Evolutionary conservation across 1,139 yeast species (phyloP), one percentile per base, ranked within the genome.

Genomic region (Candida sanyaensis): DNA sequence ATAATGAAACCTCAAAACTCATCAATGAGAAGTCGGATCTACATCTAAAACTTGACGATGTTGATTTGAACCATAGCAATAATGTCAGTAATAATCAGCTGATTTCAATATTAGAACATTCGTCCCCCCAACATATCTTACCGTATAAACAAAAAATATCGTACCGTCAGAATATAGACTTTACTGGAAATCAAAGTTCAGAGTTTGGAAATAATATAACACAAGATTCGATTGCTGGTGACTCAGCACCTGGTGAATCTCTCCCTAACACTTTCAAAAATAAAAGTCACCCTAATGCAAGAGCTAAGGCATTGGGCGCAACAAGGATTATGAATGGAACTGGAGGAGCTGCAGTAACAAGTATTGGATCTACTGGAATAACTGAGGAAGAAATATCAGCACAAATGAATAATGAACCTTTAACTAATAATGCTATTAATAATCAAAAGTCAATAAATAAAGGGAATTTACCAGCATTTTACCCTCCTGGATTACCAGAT

Each of bases 231-330:
- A 38, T 52, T 49, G 38, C 21, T 31, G 28, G 37, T 42, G 21
- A 36, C 40, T 11, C 17, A 13, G 34, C 17, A 10, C 29, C 28
- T 11, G 36, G 34, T 17, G 43, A 48, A 9, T 71, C 78, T 2
- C 70, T 73, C 21, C 80, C 80, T 27, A 75, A 75, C 53, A 75
- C 80, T 0, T 75, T 75, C 62, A 68, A 73, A 48, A 68, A 74
- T 55, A 75, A 75, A 51, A 69, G 76, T 9, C 77, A 73, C 53
- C 78, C 80, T 8, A 75, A 74, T 54, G 80, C 80, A 26, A 67
- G 61, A 48, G 69, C 80, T 0, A 75, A 74, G 54, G 52, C 63
- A 5, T 59, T 58, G 17, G 58, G 71, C n/a, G 67, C 60, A 8
- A 38, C 43, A 11, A 33, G 13, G 23, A 34, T 29, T 23, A 45